Conservation (phyloP, 2,329 filamentous ascomycete genomes). For the Rhytidhysteron rufulum region DNA sequence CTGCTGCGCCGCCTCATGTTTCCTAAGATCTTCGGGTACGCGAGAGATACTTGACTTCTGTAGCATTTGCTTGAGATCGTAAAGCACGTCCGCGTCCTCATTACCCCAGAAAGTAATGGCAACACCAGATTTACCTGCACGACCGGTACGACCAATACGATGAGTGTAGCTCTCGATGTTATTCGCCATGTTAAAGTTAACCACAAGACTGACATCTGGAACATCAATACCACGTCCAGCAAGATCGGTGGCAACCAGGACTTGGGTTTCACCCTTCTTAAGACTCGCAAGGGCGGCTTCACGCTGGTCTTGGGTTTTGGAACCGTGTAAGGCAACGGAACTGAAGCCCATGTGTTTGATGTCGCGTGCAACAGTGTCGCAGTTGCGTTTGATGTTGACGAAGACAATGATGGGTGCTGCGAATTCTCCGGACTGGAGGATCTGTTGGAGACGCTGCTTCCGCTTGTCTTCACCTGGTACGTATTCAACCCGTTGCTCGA, state of each 20-base stretch:
- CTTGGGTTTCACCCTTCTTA: slow-evolving; percentile 73
- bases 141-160: slow-evolving; percentile 91
- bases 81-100: slow-evolving; percentile 83
- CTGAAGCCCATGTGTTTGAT: slow-evolving; percentile 93
- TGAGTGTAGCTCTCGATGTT: slow-evolving; percentile 96
- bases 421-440: slow-evolving; percentile 77
- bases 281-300: slow-evolving; percentile 87
- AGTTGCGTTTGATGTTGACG: slow-evolving; percentile 99
- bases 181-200: slow-evolving; percentile 98
- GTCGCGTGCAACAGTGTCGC: slow-evolving; percentile 88
- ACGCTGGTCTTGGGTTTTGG: slow-evolving; percentile 96
- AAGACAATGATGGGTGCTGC: slow-evolving; percentile 94
- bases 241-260: slow-evolving; percentile 92
- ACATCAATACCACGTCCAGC: slow-evolving; percentile 98
- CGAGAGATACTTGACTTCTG: slow-evolving; percentile 83
- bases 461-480: slow-evolving; percentile 87
- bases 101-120: slow-evolving; percentile 92
- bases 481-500: slow-evolving; percentile 95
- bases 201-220: slow-evolving; percentile 83
- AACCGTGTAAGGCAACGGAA: slow-evolving; percentile 86
- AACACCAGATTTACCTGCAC: slow-evolving; percentile 94
- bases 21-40: slow-evolving; percentile 84
- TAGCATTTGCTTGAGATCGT: slow-evolving; percentile 94
- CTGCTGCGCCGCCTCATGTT: slow-evolving; percentile 88
- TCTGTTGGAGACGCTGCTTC: slow-evolving; percentile 92